phyloP scores from a whole-genome alignment of 2,329 filamentous ascomycete species.

The Botryotinia narcissicola region DNA sequence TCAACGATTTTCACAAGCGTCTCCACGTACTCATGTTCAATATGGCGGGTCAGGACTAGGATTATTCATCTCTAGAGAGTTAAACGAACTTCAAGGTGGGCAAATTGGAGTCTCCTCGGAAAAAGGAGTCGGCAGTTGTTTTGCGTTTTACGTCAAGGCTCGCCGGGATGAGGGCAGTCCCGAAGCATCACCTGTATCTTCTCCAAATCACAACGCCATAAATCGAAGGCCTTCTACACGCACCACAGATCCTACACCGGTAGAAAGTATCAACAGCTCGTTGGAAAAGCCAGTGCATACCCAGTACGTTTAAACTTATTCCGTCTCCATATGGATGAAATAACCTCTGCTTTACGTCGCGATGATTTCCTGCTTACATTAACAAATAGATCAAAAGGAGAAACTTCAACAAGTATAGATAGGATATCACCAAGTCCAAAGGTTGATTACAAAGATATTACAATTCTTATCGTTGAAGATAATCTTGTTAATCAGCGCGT shows the following conservation, averaged over 20 bases:
- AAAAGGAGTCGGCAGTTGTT: slow-evolving; percentile 67
- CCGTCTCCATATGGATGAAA: background rate
- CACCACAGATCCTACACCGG: background rate
- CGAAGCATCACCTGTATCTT: slow-evolving; percentile 10
- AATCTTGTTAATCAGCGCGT: slow-evolving; percentile 67
- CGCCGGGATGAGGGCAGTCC: slow-evolving; percentile 23
- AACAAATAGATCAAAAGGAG: background rate
- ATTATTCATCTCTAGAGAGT: slow-evolving; percentile 73
- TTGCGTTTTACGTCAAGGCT: slow-evolving; percentile 68
- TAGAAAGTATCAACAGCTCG: background rate
- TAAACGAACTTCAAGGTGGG: slow-evolving; percentile 77
- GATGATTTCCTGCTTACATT: background rate
- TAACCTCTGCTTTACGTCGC: background rate
- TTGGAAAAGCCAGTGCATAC: background rate
- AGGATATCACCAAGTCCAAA: background rate
- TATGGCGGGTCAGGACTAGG: slow-evolving; percentile 82
- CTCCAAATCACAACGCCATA: background rate
- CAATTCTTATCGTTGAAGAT: slow-evolving; percentile 64
- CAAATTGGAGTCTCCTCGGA: slow-evolving; percentile 73
- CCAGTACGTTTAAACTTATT: background rate
- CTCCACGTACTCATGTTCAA: slow-evolving; percentile 74
- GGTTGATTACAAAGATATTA: slow-evolving; percentile 14
- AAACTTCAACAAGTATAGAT: background rate
- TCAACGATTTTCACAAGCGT: slow-evolving; percentile 72
- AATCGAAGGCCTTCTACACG: background rate